Evolutionary conservation across 2,329 filamentous ascomycete genomes (phyloP).

Genomic region (Claviceps sp.): DNA sequence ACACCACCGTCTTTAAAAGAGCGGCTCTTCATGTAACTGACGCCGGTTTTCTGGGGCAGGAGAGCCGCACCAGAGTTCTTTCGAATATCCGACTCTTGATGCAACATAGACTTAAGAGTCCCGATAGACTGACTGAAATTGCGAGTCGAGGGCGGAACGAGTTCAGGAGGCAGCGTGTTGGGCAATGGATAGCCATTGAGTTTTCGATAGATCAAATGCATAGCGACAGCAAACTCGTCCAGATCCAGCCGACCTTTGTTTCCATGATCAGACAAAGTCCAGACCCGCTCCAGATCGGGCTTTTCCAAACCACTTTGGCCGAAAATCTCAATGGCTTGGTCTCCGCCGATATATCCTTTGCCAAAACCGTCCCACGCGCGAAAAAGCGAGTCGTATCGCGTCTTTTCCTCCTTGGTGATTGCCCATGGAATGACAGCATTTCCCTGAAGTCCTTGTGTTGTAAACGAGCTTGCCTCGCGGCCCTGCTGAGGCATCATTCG

Average conservation of each 20-base stretch:
- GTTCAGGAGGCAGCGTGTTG: conserved; percentile 73
- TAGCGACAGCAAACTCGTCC: conserved; percentile 94
- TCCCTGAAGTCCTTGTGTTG: conserved; percentile 73
- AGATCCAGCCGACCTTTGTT: conserved; percentile 91
- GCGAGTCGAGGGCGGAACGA: conserved; percentile 86
- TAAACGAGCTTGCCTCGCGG: conserved; percentile 70
- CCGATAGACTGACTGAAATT: conserved; percentile 90
- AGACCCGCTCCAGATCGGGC: conserved; percentile 77
- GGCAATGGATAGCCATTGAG: conserved; percentile 92
- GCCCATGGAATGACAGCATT: conserved; percentile 97
- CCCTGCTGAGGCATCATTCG: conserved; percentile 97
- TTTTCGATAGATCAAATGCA: conserved; percentile 97
- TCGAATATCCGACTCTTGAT: conserved; percentile 76
- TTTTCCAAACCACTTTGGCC: conserved; percentile 91
- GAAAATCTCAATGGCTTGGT: conserved; percentile 92
- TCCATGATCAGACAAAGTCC: conserved; percentile 86
- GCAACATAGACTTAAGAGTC: conserved; percentile 78
- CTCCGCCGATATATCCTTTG: conserved; percentile 84
- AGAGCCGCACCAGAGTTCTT: conserved; percentile 83
- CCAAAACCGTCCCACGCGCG: conserved; percentile 90
- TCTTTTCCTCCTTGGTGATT: conserved; percentile 97
- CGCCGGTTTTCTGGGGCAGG: conserved; percentile 90
- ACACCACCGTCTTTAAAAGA: conserved; percentile 63
- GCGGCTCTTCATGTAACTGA: conserved; percentile 92
- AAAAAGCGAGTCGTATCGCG: conserved; percentile 88